Percentiles rank a stretch among this genome's conserved stretches.
phyloP scores from a whole-genome alignment of 2,329 filamentous ascomycete genomes.

The Emergomyces orientalis region DNA sequence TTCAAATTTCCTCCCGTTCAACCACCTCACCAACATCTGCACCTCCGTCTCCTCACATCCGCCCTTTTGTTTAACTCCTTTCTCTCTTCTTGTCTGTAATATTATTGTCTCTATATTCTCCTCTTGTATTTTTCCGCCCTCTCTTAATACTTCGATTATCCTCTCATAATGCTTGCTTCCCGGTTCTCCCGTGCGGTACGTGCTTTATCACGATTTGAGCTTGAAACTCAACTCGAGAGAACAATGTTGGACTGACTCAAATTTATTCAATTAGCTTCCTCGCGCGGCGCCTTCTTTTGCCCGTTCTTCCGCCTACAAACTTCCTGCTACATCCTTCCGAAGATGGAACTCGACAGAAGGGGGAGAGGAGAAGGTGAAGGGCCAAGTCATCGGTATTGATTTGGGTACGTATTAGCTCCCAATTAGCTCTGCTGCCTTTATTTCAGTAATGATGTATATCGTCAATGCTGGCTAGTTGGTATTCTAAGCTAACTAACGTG shows the following conservation, averaged over 20 bases:
- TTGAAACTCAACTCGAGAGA: slow-evolving; percentile 2
- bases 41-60: slow-evolving; percentile 25
- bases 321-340: slow-evolving; percentile 63
- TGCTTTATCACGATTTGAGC: slow-evolving; percentile 20
- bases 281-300: slow-evolving; percentile 61
- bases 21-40: slow-evolving; percentile 15
- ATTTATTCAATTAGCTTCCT: slow-evolving; percentile 53
- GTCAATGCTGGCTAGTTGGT: not conserved
- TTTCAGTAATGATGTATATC: not conserved
- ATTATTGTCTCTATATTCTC: slow-evolving; percentile 21
- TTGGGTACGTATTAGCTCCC: slow-evolving; percentile 53
- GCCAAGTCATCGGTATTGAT: slow-evolving; percentile 96
- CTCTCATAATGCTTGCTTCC: slow-evolving; percentile 59
- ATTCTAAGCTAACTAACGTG: slow-evolving; percentile 1
- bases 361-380: slow-evolving; percentile 74
- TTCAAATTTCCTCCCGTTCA: slow-evolving; percentile 6
- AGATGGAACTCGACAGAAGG: slow-evolving; percentile 44
- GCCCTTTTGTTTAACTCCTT: slow-evolving; percentile 8
- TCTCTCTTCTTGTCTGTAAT: slow-evolving; percentile 21
- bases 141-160: slow-evolving; percentile 20
- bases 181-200: slow-evolving; percentile 67
- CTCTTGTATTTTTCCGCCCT: slow-evolving; percentile 30
- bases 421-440: not conserved
- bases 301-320: slow-evolving; percentile 59
- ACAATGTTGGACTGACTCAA: slow-evolving; percentile 2